Evolutionary conservation across 306 rosid species (phyloP), one percentile per base, ranked within the genome.

Genomic region (Quillaja saponaria): DNA sequence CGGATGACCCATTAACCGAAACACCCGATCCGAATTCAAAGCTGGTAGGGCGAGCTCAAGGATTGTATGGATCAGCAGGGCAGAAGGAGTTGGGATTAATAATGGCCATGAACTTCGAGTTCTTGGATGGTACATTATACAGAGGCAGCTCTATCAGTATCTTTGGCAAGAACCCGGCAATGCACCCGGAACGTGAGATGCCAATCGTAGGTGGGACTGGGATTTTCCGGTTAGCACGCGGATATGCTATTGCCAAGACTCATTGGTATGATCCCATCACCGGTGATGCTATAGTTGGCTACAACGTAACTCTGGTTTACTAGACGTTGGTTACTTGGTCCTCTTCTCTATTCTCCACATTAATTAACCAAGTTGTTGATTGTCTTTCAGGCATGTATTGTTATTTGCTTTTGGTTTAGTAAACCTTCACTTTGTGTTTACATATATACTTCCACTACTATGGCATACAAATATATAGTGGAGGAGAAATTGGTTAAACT

Each of bases 181-280:
- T 82, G 73, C 68, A 78, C 47, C 75, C 59, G 0, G 78, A 78
- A 18, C 85, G 96, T 9, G 97, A 91, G 82, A 67, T 91, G 83
- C 70, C 97, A 0, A 16, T 91, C 3, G 91, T 91, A 3, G 91
- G 90, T 8, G 96, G 96, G 4, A 91, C 97, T 0, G 95, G 96
- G 3, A 13, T 83, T 6, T 91, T 87, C 77, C 87, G 90, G 34
- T 37, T 87, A 70, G 91, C 86, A 10, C 88, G 91, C 14, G 96
- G 96, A 9, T 87, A 80, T 20, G 96, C 96, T 0, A 1, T 80
- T 1, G 91, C 95, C 2, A 49, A 72, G 17, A 91, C 95, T 5
- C 50, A 78, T n/a, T 84, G 82, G 95, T 0, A 67, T 0, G 54
- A 84, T 63, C 1, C 67, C 1, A 8, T 63, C 42, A 72, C 72